Evolutionary conservation across 1,139 yeast genomes (phyloP).

Genomic region (Arxiozyma slooffiae): DNA sequence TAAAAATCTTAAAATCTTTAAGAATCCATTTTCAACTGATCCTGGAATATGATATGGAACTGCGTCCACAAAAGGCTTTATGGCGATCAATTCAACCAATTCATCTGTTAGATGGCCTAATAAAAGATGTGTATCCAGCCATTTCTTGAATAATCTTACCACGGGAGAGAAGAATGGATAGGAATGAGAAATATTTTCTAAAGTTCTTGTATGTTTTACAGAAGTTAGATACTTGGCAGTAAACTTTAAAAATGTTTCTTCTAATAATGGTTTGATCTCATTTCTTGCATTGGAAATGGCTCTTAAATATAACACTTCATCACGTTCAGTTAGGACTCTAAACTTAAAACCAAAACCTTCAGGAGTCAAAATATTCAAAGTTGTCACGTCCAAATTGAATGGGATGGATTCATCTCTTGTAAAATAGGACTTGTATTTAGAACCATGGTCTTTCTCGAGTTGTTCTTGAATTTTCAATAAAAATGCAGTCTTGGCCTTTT

Average conservation of each 20-base stretch:
- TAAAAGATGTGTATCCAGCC: constrained; percentile 72
- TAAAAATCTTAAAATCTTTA: constrained; percentile 60
- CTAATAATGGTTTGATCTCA: constrained; percentile 50
- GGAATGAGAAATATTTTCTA: constrained; percentile 60
- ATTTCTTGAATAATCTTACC: constrained; percentile 72
- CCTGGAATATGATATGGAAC: constrained; percentile 75
- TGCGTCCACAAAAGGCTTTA: constrained; percentile 78
- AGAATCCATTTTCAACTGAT: constrained; percentile 70
- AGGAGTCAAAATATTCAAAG: constrained; percentile 63
- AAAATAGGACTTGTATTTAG: constrained; percentile 48
- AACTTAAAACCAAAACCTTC: constrained; percentile 80
- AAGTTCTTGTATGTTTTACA: constrained; percentile 73
- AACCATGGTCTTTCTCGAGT: constrained; percentile 38
- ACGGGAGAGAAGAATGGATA: constrained; percentile 71
- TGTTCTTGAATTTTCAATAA: constrained; percentile 60
- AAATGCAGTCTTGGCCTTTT: constrained; percentile 85
- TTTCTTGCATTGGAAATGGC: constrained; percentile 54
- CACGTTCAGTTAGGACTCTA: constrained; percentile 70
- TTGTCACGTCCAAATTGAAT: constrained; percentile 47
- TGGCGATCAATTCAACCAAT: constrained; percentile 68
- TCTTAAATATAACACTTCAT: constrained; percentile 60
- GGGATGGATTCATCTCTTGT: constrained; percentile 60
- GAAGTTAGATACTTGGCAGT: constrained; percentile 58
- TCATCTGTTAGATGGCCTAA: constrained; percentile 67
- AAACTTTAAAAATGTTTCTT: constrained; percentile 54